Evolutionary conservation across 441 rosid species (phyloP).

Genomic region (Adansonia madagascariensis): DNA sequence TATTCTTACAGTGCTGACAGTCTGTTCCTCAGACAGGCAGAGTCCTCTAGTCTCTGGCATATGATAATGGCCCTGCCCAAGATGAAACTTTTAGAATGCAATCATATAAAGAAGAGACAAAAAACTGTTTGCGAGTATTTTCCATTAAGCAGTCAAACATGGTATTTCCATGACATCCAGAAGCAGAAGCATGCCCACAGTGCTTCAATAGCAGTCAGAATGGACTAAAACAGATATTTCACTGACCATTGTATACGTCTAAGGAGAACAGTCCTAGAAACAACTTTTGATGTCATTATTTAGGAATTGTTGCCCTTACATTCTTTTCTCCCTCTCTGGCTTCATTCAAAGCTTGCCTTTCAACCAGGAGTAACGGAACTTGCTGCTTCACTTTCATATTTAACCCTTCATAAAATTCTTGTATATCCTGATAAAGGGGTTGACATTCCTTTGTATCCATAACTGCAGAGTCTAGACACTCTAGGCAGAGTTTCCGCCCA

Average conservation of each 20-base stretch:
- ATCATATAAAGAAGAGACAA: slow-evolving; percentile 21
- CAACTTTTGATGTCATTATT: not conserved
- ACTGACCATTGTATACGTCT: not conserved
- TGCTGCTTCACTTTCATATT: slow-evolving; percentile 72
- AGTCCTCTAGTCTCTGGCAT: slow-evolving; percentile 90
- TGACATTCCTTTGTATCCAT: slow-evolving; percentile 69
- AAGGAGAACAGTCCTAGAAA: slow-evolving; percentile 13
- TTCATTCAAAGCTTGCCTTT: slow-evolving; percentile 73
- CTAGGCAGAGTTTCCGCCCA: slow-evolving; percentile 76
- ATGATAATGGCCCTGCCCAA: slow-evolving; percentile 72
- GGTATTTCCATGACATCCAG: slow-evolving; percentile 5
- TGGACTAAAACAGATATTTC: not conserved
- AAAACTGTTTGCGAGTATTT: slow-evolving; percentile 14
- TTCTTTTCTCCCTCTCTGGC: slow-evolving; percentile 82
- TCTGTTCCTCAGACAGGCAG: slow-evolving; percentile 83
- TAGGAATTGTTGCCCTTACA: slow-evolving; percentile 42
- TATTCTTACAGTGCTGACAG: slow-evolving; percentile 59
- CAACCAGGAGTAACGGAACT: slow-evolving; percentile 70
- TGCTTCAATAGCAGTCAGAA: not conserved
- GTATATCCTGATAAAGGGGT: slow-evolving; percentile 64
- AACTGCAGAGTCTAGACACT: slow-evolving; percentile 73
- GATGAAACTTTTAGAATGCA: slow-evolving; percentile 20
- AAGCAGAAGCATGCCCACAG: slow-evolving; percentile 14
- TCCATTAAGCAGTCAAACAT: not conserved
- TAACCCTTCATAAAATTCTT: slow-evolving; percentile 61